Evolutionary conservation across 2,329 filamentous ascomycete genomes (phyloP), one percentile per base, ranked within the genome.

Genomic region (Colletotrichum orchidophilum): DNA sequence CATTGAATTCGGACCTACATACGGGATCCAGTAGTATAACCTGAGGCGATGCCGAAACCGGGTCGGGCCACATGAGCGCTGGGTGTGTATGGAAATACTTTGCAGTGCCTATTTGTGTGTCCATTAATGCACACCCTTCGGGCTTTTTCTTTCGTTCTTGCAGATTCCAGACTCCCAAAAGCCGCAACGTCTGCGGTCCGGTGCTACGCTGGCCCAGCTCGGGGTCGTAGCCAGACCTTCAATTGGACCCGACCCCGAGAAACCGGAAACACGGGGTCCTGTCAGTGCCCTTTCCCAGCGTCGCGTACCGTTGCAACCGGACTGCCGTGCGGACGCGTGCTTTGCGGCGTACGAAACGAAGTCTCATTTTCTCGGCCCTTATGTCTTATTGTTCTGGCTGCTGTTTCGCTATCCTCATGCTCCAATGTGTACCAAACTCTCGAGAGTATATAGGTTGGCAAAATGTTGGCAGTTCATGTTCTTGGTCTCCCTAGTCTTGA

Each of bases 221-320:
- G 31, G 50, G 50, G 68, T 68, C 42, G 46, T 39, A 49, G 63
- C 68, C 61, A 42, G 26, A 39, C 57, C 50, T 57, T 50, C 55
- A 50, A 60, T 53, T 50, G 42, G 68, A 50, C 68, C 68, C 68
- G 42, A 58, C 39, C 57, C 68, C 68, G 58, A 71, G 52, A 70
- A 57, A 42, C 50, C 68, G 68, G 68, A 55, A 67, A 62, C 63
- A 71, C 68, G 52, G 68, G 63, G 68, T 62, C 39, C 52, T 62
- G 68, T 27, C 63, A 59, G 39, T 54, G 42, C 15, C 42, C 58
- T 54, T 21, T 24, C 26, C n/a, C 61, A 29, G 46, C 33, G 31
- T 31, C n/a, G 26, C 50, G 31, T 57, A 31, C 63, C 63, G 35
- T 33, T 27, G 21, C 46, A 63, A 24, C 27, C 58, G n/a, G n/a